A percentile compares a stretch with the other conserved stretches of the same genome.
Evolutionary conservation across 2,329 filamentous ascomycete genomes (phyloP).

Genomic region (Chalara sp.): DNA sequence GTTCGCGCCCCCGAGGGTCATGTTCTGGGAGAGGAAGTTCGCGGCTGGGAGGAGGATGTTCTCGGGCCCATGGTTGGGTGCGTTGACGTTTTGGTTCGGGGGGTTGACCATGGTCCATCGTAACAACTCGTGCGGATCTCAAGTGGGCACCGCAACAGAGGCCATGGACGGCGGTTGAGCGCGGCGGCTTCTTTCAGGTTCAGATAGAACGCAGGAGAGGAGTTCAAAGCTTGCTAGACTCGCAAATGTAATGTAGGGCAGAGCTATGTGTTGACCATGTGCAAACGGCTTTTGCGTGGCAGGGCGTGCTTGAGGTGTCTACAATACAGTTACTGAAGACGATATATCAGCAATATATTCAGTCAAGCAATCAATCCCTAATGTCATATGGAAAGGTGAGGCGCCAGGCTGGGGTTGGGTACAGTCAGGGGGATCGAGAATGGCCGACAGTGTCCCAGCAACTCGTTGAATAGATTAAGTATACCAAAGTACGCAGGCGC

Average conservation of each 20-base stretch:
- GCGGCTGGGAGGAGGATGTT: conserved; percentile 29
- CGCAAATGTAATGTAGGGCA: conserved; percentile 21
- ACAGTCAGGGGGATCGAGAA: too few relatives aligned
- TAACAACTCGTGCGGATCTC: conserved; percentile 21
- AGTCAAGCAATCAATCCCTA: too few relatives aligned
- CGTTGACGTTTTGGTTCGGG: conserved; percentile 55
- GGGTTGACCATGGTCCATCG: conserved; percentile 52
- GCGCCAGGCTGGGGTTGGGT: neutral
- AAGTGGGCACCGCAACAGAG: conserved; percentile 25
- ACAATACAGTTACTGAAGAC: too few relatives aligned
- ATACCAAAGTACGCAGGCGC: too few relatives aligned
- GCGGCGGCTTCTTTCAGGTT: conserved; percentile 28
- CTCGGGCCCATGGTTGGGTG: neutral
- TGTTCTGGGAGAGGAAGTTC: neutral
- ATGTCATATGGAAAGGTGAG: neutral
- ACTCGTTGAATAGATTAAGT: too few relatives aligned
- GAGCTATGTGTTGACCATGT: conserved; percentile 21
- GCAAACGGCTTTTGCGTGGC: conserved; percentile 10
- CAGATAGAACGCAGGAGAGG: conserved; percentile 20
- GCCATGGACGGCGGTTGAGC: conserved; percentile 30
- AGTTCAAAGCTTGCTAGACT: conserved; percentile 17
- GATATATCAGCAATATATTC: too few relatives aligned
- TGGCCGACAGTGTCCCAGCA: too few relatives aligned
- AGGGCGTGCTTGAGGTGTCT: too few relatives aligned
- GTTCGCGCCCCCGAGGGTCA: neutral